Evolutionary conservation across 2,329 filamentous ascomycete genomes (phyloP).

Genomic region (Claviceps paspali): DNA sequence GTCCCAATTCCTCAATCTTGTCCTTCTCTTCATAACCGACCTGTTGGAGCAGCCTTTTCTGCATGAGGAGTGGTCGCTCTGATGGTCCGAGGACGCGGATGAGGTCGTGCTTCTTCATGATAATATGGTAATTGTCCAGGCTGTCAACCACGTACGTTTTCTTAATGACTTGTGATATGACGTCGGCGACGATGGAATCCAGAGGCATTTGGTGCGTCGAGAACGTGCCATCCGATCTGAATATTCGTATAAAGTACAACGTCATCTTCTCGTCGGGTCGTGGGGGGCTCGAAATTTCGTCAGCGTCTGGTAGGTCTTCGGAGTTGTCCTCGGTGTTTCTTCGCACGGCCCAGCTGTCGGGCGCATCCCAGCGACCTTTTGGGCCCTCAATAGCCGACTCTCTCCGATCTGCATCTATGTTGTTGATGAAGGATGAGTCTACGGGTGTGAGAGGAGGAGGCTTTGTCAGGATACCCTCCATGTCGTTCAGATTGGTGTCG

Average conservation of each 20-base stretch:
- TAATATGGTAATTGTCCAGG: constrained; percentile 86
- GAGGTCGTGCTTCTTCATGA: constrained; percentile 84
- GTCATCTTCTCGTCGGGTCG: constrained; percentile 59
- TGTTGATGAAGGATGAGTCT: constrained; percentile 35
- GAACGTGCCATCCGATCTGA: constrained; percentile 86
- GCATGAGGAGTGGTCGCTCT: constrained; percentile 78
- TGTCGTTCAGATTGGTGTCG: constrained; percentile 76
- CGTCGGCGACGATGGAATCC: constrained; percentile 71
- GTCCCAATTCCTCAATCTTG: constrained; percentile 78
- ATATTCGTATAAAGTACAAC: constrained; percentile 87
- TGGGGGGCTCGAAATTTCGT: constrained; percentile 52
- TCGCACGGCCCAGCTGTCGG: constrained; percentile 92
- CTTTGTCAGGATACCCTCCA: constrained; percentile 77
- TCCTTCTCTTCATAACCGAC: constrained; percentile 81
- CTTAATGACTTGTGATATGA: constrained; percentile 80
- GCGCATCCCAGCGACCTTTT: constrained; percentile 70
- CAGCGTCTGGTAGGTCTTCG: constrained; percentile 41
- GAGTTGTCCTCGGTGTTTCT: constrained; percentile 51
- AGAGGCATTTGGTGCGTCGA: constrained; percentile 75
- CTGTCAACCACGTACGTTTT: constrained; percentile 88
- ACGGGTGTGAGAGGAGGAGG: constrained; percentile 58
- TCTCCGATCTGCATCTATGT: constrained; percentile 27
- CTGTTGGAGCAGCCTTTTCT: constrained; percentile 81
- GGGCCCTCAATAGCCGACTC: constrained; percentile 20
- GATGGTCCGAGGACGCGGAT: constrained; percentile 62